These are phyloP conservation scores for Mucor circinelloides DNA, from an alignment of 371 early-diverging fungal genomes.

Conservation along the genomic window DNA sequence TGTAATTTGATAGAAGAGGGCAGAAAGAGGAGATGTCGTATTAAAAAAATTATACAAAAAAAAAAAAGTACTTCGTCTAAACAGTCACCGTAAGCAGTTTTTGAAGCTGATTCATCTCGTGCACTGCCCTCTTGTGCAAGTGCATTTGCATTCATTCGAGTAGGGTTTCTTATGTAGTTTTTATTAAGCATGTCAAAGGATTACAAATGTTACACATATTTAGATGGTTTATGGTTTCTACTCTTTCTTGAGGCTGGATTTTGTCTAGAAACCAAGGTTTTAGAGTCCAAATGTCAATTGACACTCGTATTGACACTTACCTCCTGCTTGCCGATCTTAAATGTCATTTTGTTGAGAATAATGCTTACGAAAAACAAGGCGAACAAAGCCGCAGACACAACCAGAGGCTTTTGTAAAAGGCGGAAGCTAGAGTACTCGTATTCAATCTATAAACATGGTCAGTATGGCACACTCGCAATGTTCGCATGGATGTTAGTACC, in stretches of 20 bases:
- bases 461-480: too few species aligned
- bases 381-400: conserved; percentile 40
- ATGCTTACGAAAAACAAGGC: conserved; percentile 44
- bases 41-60: background rate
- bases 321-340: conserved; percentile 41
- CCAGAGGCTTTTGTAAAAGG: conserved; percentile 54
- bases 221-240: background rate
- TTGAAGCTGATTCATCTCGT: too few species aligned
- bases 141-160: background rate
- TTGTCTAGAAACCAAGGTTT: conserved; percentile 1
- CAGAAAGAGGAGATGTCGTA: background rate
- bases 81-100: too few species aligned
- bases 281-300: background rate
- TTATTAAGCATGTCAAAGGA: background rate
- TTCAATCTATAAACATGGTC: conserved; percentile 35
- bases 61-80: background rate
- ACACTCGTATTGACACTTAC: conserved; percentile 12
- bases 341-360: conserved; percentile 42
- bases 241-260: conserved; percentile 7
- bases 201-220: conserved; percentile 6
- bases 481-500: conserved; percentile 22
- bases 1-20: background rate
- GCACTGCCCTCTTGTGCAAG: background rate
- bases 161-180: background rate
- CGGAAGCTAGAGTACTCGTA: conserved; percentile 41